A percentile compares a stretch with the other conserved stretches of the same genome.
These are phyloP conservation scores for Penicillium subrubescens DNA, from an alignment of 495 filamentous ascomycete species.

Conservation along the genomic window DNA sequence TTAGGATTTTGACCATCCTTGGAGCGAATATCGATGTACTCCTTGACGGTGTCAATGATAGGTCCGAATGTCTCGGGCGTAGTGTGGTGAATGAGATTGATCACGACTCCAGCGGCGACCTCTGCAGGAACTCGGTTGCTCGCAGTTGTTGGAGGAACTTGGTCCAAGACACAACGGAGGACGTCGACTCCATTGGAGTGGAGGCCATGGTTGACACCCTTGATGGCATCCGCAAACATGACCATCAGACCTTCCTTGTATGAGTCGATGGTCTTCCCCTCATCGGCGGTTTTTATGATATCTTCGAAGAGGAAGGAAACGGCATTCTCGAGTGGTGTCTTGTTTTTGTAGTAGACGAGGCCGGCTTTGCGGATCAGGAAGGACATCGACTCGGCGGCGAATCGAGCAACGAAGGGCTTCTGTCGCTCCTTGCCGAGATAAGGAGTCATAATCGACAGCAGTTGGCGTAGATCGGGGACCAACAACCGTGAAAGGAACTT, in stretches of 20 bases:
- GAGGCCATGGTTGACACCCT: slow-evolving; percentile 74
- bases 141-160: slow-evolving; percentile 52
- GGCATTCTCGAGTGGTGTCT: slow-evolving; percentile 64
- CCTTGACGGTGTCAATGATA: slow-evolving; percentile 58
- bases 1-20: slow-evolving; percentile 38
- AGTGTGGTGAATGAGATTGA: slow-evolving; percentile 80
- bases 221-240: slow-evolving; percentile 85
- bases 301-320: slow-evolving; percentile 70
- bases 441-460: slow-evolving; percentile 80
- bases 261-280: slow-evolving; percentile 48
- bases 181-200: slow-evolving; percentile 81
- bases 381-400: slow-evolving; percentile 92
- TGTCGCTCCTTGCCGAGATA: slow-evolving; percentile 81
- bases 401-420: slow-evolving; percentile 81
- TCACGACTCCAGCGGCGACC: slow-evolving; percentile 71
- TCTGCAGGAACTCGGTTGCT: slow-evolving; percentile 51
- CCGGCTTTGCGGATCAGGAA: slow-evolving; percentile 90
- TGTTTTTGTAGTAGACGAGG: slow-evolving; percentile 69
- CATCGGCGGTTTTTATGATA: slow-evolving; percentile 53
- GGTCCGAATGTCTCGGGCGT: slow-evolving; percentile 64
- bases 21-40: slow-evolving; percentile 45
- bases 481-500: slow-evolving; percentile 90
- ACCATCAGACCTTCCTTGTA: slow-evolving; percentile 89
- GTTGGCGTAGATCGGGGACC: slow-evolving; percentile 79
- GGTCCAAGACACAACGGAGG: slow-evolving; percentile 60